Conservation (phyloP, 2,329 filamentous ascomycete genomes). For the Diaporthe ampelina region DNA sequence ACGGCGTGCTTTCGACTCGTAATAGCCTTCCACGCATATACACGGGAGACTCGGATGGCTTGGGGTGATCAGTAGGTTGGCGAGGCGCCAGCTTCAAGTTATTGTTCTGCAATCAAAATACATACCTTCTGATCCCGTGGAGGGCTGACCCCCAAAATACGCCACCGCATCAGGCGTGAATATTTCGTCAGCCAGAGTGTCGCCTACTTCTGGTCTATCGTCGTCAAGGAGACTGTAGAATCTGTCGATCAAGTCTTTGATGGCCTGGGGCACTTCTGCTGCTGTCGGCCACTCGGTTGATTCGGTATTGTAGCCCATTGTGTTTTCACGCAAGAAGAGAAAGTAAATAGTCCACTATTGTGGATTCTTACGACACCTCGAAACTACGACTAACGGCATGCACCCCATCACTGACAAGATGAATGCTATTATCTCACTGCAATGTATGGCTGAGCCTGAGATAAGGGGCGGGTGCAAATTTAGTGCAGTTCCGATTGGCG, state of each 20-base stretch:
- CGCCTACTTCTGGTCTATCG: background rate
- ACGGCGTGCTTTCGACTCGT: constrained; percentile 1
- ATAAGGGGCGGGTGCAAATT: too few species aligned
- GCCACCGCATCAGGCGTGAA: background rate
- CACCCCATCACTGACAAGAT: too few species aligned
- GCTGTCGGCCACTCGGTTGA: constrained; percentile 1
- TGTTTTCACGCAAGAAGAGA: too few species aligned
- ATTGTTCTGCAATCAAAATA: too few species aligned
- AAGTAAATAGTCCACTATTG: too few species aligned
- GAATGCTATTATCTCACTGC: too few species aligned
- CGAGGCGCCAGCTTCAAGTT: too few species aligned
- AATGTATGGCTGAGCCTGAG: too few species aligned
- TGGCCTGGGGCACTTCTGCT: background rate
- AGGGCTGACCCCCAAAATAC: constrained; percentile 8
- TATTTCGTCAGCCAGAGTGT: constrained; percentile 3
- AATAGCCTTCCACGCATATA: background rate
- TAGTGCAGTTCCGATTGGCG: too few species aligned
- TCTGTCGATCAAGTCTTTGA: background rate
- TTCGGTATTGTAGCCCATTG: background rate
- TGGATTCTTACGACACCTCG: too few species aligned
- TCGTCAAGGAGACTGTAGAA: constrained; percentile 2
- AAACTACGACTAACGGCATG: too few species aligned
- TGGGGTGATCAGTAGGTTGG: too few species aligned
- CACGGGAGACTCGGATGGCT: constrained; percentile 12
- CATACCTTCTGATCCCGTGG: background rate